Conservation (phyloP, 2,329 filamentous ascomycete species). For the Fusarium protoensiforme region DNA sequence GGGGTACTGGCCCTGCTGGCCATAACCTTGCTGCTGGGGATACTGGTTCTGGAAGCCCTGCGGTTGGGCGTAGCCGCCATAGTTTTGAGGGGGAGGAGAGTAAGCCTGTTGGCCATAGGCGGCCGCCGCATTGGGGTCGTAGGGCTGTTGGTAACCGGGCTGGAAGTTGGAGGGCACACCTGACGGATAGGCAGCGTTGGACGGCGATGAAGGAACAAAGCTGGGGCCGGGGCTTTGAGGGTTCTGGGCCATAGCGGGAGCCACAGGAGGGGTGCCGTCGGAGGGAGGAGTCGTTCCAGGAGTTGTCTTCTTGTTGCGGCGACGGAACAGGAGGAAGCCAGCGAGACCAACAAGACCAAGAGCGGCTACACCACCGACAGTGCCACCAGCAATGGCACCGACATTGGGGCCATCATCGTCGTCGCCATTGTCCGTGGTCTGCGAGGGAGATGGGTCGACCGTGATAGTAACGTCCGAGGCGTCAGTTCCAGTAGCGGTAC, state of each 20-base stretch:
- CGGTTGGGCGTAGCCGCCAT: constrained; percentile 35
- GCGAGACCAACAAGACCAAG: constrained; percentile 54
- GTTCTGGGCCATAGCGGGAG: constrained; percentile 32
- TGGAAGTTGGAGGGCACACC: constrained; percentile 42
- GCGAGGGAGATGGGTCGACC: constrained; percentile 8
- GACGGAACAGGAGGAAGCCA: constrained; percentile 55
- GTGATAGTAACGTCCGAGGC: constrained; percentile 11
- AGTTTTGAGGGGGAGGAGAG: constrained; percentile 29
- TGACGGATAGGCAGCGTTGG: constrained; percentile 39
- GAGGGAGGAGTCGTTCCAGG: constrained; percentile 23
- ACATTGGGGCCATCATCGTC: constrained; percentile 43
- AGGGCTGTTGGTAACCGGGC: constrained; percentile 39
- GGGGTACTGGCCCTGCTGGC: constrained; percentile 38
- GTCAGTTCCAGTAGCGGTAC: background rate
- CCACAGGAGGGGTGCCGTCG: constrained; percentile 16
- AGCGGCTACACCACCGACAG: constrained; percentile 57
- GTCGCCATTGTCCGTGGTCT: constrained; percentile 42
- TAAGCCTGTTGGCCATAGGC: constrained; percentile 38
- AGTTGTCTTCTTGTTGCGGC: constrained; percentile 48
- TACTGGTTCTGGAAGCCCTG: constrained; percentile 32
- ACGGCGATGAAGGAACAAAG: constrained; percentile 36
- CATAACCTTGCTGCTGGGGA: constrained; percentile 34
- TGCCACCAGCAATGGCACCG: constrained; percentile 59
- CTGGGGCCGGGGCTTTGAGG: constrained; percentile 36
- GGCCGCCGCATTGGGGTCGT: constrained; percentile 37